Evolutionary conservation across 106 monocot species (phyloP), one percentile per base, ranked within the genome.

Genomic region (Iris macrosiphon): DNA sequence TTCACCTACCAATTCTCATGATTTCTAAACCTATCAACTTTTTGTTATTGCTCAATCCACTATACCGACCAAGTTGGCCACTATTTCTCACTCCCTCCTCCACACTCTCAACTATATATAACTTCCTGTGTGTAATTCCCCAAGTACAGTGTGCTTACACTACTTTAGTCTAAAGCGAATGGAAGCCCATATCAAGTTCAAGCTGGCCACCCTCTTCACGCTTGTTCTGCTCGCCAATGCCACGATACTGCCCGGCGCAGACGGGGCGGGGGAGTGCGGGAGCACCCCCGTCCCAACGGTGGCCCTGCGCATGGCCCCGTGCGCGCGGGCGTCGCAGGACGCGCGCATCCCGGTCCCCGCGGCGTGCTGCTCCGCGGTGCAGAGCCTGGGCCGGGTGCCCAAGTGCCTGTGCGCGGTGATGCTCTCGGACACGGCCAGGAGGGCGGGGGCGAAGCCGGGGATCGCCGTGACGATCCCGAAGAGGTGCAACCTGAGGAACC

Each of bases 391-490:
- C 21, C 68, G 29, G 42, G 73, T 56, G 20, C 77, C 85, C 0
- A 61, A 48, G 9, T 86, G 85, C 62, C 62, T 85, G 16, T 85
- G 85, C 32, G 80, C 80, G 4, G 76, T 86, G 6, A 72, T 77
- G 76, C 66, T 80, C 22, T 77, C 76, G 11, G 37, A 40, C 34
- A 70, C 62, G 12, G 75, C 75, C 0, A 79, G 47, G 46, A 57
- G 32, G 4, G 73, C 68, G 20, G 80, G 85, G 9, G 54, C 64
- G 12, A 80, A 74, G 54, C 80, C 80, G 0, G 70, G 55, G 13
- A 59, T 86, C 2, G 85, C 85, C 18, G 67, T 80, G 7, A 80
- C 80, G 32, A 80, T 86, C 34, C 85, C 85, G 15, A 80, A 86
- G 47, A 68, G 83, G 12, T 83, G 83, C 83, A 74, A 63, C 46